These are phyloP conservation scores for Mycena metata DNA, from an alignment of 768 basidiomycete species.

Conservation along the genomic window DNA sequence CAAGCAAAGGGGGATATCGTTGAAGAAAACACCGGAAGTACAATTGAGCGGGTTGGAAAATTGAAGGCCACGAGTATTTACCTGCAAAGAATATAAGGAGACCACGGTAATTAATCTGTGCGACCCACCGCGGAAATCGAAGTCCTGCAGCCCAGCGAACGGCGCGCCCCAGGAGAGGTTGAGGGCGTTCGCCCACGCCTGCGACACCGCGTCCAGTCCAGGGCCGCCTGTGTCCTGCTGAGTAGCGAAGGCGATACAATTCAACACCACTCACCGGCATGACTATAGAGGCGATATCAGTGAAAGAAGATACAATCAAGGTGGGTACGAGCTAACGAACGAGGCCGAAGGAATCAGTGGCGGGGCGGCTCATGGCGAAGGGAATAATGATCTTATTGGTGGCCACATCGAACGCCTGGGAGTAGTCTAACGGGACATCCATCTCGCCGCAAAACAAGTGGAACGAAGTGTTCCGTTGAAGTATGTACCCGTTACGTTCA, in stretches of 20 bases:
- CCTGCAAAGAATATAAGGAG: slow-evolving; percentile 1
- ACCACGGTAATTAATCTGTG: background rate
- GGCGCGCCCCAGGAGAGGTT: slow-evolving; percentile 13
- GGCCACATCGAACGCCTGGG: slow-evolving; percentile 15
- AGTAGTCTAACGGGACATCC: slow-evolving; percentile 34
- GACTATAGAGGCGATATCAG: background rate
- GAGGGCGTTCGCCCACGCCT: slow-evolving; percentile 34
- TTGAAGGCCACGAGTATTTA: slow-evolving; percentile 36
- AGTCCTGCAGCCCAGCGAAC: slow-evolving; percentile 30
- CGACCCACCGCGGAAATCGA: slow-evolving; percentile 30
- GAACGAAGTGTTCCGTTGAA: slow-evolving; percentile 10
- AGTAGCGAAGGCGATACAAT: no score
- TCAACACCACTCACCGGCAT: slow-evolving; percentile 6
- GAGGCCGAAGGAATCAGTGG: slow-evolving; percentile 7
- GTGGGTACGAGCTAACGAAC: slow-evolving; percentile 16
- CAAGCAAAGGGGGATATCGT: slow-evolving; percentile 29
- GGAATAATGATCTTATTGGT: slow-evolving; percentile 29
- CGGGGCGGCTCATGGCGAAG: slow-evolving; percentile 34
- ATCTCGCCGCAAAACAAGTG: slow-evolving; percentile 32
- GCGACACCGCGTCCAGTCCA: slow-evolving; percentile 24
- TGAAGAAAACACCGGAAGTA: slow-evolving; percentile 31
- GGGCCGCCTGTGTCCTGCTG: slow-evolving; percentile 30
- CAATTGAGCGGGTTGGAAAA: slow-evolving; percentile 37
- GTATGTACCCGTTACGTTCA: slow-evolving; percentile 11
- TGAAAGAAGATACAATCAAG: background rate